phyloP scores from a whole-genome alignment of 106 monocot species.

The Vanilla planifolia region DNA sequence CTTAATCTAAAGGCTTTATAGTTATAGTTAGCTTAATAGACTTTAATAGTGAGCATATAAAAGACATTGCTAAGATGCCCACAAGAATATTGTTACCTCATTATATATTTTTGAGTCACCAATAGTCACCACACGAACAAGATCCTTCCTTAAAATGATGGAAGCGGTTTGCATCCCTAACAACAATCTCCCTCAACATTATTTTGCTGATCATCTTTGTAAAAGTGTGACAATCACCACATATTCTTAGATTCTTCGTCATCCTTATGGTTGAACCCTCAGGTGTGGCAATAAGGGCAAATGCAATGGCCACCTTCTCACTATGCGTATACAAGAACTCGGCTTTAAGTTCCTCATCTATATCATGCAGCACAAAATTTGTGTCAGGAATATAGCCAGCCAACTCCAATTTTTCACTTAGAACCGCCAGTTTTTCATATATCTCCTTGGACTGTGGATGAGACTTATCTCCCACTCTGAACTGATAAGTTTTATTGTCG shows the following conservation, averaged over 20 bases:
- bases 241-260: constrained; percentile 51
- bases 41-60: too few relatives aligned
- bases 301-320: constrained; percentile 50
- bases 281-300: constrained; percentile 32
- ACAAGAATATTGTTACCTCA: too few relatives aligned
- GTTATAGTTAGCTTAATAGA: too few relatives aligned
- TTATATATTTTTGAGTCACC: constrained; percentile 22
- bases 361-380: constrained; percentile 55
- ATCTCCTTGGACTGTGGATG: constrained; percentile 36
- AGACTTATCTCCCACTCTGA: constrained; percentile 34
- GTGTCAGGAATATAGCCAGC: constrained; percentile 53
- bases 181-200: constrained; percentile 38
- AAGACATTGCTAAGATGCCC: too few relatives aligned
- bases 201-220: constrained; percentile 31
- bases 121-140: constrained; percentile 58
- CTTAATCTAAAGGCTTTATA: too few relatives aligned
- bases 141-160: constrained; percentile 46
- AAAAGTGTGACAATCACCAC: constrained; percentile 55
- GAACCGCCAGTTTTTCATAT: constrained; percentile 21
- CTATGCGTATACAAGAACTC: constrained; percentile 39
- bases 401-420: constrained; percentile 31
- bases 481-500: constrained; percentile 22
- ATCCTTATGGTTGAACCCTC: constrained; percentile 37
- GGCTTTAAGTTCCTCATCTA: constrained; percentile 55
- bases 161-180: constrained; percentile 41